These are phyloP conservation scores for Moniliophthora roreri DNA, from an alignment of 1,284 basidiomycete genomes.

Conservation along the genomic window DNA sequence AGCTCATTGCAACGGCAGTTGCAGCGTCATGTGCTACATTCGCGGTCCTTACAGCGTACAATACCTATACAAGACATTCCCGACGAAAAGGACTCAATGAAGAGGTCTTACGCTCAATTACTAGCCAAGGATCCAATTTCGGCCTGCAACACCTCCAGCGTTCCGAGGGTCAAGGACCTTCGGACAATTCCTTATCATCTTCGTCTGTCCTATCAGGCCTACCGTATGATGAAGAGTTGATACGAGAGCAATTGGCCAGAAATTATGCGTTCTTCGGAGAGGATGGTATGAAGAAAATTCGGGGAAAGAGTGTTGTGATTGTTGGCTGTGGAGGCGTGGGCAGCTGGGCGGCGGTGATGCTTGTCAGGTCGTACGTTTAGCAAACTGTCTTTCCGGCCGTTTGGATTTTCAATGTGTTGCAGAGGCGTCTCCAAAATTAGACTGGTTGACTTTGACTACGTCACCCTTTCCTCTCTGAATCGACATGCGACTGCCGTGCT, in stretches of 20 bases:
- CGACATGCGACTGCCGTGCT: conserved; percentile 92
- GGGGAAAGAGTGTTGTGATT: conserved; percentile 80
- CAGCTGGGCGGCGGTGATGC: conserved; percentile 94
- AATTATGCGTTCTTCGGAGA: conserved; percentile 97
- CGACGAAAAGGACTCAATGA: conserved; percentile 56
- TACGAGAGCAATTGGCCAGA: conserved; percentile 85
- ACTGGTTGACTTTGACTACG: conserved; percentile 89
- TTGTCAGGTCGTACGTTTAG: conserved; percentile 75
- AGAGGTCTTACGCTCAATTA: conserved; percentile 55
- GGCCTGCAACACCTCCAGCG: conserved; percentile 22
- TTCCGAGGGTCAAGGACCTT: conserved; percentile 7
- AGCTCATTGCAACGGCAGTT: conserved; percentile 61
- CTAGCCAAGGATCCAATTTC: conserved; percentile 23
- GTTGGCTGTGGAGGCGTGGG: conserved; percentile 97
- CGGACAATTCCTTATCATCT: conserved; percentile 11
- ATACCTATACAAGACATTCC: conserved; percentile 43
- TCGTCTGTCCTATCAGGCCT: neutral
- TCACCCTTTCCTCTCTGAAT: conserved; percentile 90
- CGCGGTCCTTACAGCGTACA: conserved; percentile 55
- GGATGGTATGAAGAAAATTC: conserved; percentile 81
- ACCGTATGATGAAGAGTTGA: conserved; percentile 71
- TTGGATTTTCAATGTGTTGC: conserved; percentile 5
- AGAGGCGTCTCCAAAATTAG: conserved; percentile 76
- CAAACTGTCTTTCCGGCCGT: neutral
- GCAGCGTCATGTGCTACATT: conserved; percentile 64